Evolutionary conservation across 192 early-diverging fungal genomes (phyloP), one percentile per base, ranked within the genome.

Genomic region (Entomortierella chlamydospora): DNA sequence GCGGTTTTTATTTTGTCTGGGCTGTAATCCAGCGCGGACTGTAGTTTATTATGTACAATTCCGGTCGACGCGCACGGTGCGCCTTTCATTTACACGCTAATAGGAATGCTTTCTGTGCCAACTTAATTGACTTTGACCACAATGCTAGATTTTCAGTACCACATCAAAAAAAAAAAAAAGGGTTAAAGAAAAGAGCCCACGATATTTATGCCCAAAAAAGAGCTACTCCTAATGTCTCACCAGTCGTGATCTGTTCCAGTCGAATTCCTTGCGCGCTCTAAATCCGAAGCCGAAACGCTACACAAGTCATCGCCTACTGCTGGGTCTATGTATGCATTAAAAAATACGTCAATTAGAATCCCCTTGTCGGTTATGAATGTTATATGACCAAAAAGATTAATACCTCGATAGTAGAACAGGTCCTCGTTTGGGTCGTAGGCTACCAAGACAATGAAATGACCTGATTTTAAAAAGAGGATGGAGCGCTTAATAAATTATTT

Each of bases 361-460:
- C 10, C 10, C 34, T 37, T 37, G 34, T 37, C 34, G 10, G 10
- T 7, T 37, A 4, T 37, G 5, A 37, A 37, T 37, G 34, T 37
- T 10, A 7, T 4, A 37, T 37, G 10, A 37, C n/a, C n/a, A 10
- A 29, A 47, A 29, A 26, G 33, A 47, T 39, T n/a, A n/a, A 20
- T 22, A 78, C 74, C 74, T 58, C 96, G 90, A 65, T 94, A 95
- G 22, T 93, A 84, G 70, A 97, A 94, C 70, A 87, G 60, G 82
- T 97, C 95, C 29, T 85, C 84, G 25, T 87, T 86, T 1, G 91
- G 89, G 49, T 96, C 93, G 66, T 95, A 97, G 5, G 90, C 93
- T 47, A 95, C 90, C n/a, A 97, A 83, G 41, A 94, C 81, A 29
- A 97, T 90, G 68, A 94, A 97, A 78, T 97, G 96, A 3, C 96